A percentile compares a stretch with the other conserved stretches of the same genome.
phyloP scores from a whole-genome alignment of 1,284 basidiomycete genomes.

The Ceratobasidium sp. region DNA sequence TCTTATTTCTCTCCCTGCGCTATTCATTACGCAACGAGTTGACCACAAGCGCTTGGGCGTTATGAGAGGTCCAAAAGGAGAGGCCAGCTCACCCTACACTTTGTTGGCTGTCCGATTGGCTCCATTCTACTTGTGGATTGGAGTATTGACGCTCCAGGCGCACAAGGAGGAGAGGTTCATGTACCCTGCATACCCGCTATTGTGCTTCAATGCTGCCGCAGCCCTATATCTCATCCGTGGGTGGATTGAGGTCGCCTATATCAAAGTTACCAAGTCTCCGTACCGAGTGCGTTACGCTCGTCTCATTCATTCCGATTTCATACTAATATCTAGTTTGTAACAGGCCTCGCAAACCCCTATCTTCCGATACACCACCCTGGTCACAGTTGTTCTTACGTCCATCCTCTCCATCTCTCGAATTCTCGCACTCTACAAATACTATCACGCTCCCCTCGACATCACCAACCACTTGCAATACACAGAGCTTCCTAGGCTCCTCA shows the following conservation, averaged over 20 bases:
- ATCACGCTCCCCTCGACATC: slow-evolving; percentile 87
- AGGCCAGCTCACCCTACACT: slow-evolving; percentile 78
- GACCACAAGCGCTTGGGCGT: slow-evolving; percentile 84
- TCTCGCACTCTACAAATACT: slow-evolving; percentile 85
- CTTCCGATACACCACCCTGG: slow-evolving; percentile 80
- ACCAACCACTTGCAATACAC: slow-evolving; percentile 76
- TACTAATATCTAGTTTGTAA: slow-evolving; percentile 15
- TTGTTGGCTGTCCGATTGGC: slow-evolving; percentile 78
- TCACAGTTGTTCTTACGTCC: slow-evolving; percentile 70
- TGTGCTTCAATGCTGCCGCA: slow-evolving; percentile 95
- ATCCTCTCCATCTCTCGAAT: slow-evolving; percentile 82
- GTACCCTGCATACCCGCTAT: slow-evolving; percentile 91
- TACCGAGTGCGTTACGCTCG: slow-evolving; percentile 69
- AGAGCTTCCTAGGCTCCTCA: slow-evolving; percentile 85
- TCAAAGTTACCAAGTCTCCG: slow-evolving; percentile 80
- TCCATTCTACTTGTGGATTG: slow-evolving; percentile 91
- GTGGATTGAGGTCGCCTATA: slow-evolving; percentile 82
- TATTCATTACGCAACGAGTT: slow-evolving; percentile 77
- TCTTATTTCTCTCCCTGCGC: slow-evolving; percentile 78
- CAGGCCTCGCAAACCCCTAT: slow-evolving; percentile 80
- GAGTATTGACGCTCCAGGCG: slow-evolving; percentile 79
- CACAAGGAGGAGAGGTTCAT: slow-evolving; percentile 99
- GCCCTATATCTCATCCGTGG: slow-evolving; percentile 83
- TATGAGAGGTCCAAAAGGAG: slow-evolving; percentile 62
- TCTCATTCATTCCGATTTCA: slow-evolving; percentile 18